Evolutionary conservation across 2,329 filamentous ascomycete species (phyloP).

Genomic region (Fonsecaea nubica): DNA sequence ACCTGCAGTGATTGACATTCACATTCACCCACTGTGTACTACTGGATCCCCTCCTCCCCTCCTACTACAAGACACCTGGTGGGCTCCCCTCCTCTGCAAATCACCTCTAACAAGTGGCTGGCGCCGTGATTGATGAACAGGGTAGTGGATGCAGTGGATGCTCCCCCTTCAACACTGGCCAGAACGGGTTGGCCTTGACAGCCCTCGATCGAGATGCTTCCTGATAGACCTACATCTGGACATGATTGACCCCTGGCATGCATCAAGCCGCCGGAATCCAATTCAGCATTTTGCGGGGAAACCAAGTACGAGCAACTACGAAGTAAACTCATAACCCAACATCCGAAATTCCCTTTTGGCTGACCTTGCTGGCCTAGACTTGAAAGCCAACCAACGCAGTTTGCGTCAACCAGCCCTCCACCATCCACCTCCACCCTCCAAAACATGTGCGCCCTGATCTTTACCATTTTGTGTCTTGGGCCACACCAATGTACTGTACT

Average conservation of each 20-base stretch:
- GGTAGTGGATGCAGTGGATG: background rate
- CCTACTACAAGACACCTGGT: background rate
- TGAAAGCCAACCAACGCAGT: background rate
- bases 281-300: constrained; percentile 21
- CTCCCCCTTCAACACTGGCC: background rate
- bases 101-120: too few relatives aligned
- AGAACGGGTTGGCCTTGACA: background rate
- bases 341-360: background rate
- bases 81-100: too few relatives aligned
- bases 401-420: background rate
- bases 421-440: background rate
- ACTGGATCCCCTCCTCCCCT: background rate
- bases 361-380: background rate
- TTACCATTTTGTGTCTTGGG: background rate
- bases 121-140: background rate
- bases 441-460: constrained; percentile 7
- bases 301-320: background rate
- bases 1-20: background rate
- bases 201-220: constrained; percentile 6
- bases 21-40: background rate
- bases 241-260: constrained; percentile 14
- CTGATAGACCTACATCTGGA: background rate
- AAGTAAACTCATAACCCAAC: background rate
- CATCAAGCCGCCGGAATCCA: constrained; percentile 17
- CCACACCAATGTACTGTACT: constrained; percentile 7